Evolutionary conservation across 1,139 yeast genomes (phyloP), one percentile per base, ranked within the genome.

Genomic region (Yamadazyma kanchanaburiensis): DNA sequence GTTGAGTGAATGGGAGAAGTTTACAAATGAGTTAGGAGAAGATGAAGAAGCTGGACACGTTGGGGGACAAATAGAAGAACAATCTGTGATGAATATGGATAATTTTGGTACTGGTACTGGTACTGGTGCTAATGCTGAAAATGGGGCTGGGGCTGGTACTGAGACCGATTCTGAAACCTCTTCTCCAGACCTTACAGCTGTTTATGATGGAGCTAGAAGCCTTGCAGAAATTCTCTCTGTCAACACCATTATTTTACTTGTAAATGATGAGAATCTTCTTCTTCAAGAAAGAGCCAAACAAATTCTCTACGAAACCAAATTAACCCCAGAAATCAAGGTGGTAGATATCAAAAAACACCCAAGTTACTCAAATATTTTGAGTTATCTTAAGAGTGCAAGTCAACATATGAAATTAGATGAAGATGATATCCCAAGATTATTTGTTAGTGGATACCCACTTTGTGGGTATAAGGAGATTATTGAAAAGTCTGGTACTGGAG

Each of bases 331-430:
- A 34, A 57, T 64, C 12, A 50, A 51, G 31, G 39, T 49, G 4
- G 56, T 60, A 4, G 47, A 57, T 30, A 46, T 60, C 29, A 45
- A 42, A 12, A 58, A 53, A 32, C 67, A 60, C 36, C 67, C 67
- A 12, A 53, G 58, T 32, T 49, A 49, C 32, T 27, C 40, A 3
- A 44, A 46, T 15, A 51, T 60, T 15, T 36, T 53, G 25, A 38
- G 39, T 3, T 60, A 60, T 36, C 47, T 60, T 30, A 45, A 48
- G 31, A 52, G 44, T 11, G 54, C 33, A 22, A 21, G 25, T 15
- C 27, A 28, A n/a, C 39, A 35, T n/a, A 32, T 22, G 17, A 8
- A 6, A 6, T 15, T 15, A n/a, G 20, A 6, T 20, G 11, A 11
- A 7, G 40, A 40, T 11, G 46, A 51, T n/a, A 53, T 59, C 12